Percentiles rank a stretch among this genome's conserved stretches.
Conservation (phyloP, 495 filamentous ascomycete genomes). For the Hyaloscypha bicolor region DNA sequence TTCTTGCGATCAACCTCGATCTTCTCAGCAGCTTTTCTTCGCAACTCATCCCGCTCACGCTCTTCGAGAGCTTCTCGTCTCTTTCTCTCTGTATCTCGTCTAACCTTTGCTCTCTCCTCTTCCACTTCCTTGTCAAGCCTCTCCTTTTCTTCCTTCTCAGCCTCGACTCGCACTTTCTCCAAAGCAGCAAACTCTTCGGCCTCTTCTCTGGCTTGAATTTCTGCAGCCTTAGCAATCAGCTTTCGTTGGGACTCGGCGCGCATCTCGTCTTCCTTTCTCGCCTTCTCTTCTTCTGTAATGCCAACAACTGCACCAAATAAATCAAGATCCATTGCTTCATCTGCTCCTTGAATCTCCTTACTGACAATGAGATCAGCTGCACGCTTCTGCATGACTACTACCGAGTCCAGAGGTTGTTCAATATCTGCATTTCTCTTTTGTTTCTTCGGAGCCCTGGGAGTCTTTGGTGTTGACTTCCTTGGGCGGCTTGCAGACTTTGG, state of each 20-base stretch:
- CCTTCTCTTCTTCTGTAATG: neutral
- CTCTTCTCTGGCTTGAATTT: slow-evolving; percentile 15
- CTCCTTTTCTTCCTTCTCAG: slow-evolving; percentile 25
- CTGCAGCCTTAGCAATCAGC: neutral
- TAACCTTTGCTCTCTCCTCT: slow-evolving; percentile 21
- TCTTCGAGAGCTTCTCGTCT: slow-evolving; percentile 7
- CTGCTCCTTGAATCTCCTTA: slow-evolving; percentile 8
- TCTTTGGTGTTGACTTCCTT: neutral
- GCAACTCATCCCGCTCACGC: slow-evolving; percentile 28
- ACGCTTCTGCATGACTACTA: slow-evolving; percentile 2
- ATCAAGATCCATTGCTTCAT: slow-evolving; percentile 8
- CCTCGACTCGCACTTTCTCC: slow-evolving; percentile 23
- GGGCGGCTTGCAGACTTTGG: neutral
- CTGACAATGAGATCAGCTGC: slow-evolving; percentile 13
- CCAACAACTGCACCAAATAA: slow-evolving; percentile 21
- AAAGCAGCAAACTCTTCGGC: slow-evolving; percentile 11
- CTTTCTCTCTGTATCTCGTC: slow-evolving; percentile 19
- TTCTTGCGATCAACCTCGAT: slow-evolving; percentile 18
- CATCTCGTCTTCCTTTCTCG: slow-evolving; percentile 3
- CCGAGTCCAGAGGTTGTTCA: neutral
- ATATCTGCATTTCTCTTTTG: neutral
- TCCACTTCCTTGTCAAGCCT: slow-evolving; percentile 28
- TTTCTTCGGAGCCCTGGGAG: neutral
- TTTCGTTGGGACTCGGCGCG: neutral
- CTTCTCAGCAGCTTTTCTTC: slow-evolving; percentile 16